Evolutionary conservation across 805 yeast genomes (phyloP), one percentile per base, ranked within the genome.

Genomic region (Teunomyces panamensis): DNA sequence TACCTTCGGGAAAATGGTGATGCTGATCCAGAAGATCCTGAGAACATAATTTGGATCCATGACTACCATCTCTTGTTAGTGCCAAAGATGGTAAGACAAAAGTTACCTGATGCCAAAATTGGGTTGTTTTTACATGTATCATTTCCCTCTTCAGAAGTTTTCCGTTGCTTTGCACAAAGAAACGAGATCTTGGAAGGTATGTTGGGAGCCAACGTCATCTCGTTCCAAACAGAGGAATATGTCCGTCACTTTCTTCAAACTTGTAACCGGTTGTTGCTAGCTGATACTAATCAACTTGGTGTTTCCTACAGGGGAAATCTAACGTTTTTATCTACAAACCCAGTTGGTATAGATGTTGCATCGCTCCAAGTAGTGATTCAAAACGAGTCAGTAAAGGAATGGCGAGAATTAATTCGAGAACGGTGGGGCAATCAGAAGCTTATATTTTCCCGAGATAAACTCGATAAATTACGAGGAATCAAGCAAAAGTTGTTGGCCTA

Each of bases 111-210:
- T 48, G 97, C 96, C 1, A 82, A 85, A 52, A 90, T 94, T 56
- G 97, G 97, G 0, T 87, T 91, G 56, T 94, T 90, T 66, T 72
- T 94, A 48, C 99, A 94, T 60, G 88, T 92, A 10, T 87, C 98
- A 1, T 92, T 92, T 71, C 99, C 99, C 7, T 87, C 96, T 3
- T 83, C 92, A 48, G 99, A 92, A 64, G 96, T 92, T 2, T 94
- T 91, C 68, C 77, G 98, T 54, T 91, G 97, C 58, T 78, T 92
- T 51, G 96, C 98, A 1, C 94, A 89, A 58, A 78, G 99, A 57
- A 83, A 81, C 43, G 79, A 78, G 9, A 74, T 94, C 10, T 71
- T 94, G 11, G 75, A 79, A 50, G 99, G 99, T 16, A 75, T 92
- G 69, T 71, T 94, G 28, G 98, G 96, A 9, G 90, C 98, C 1